Evolutionary conservation across 2,329 filamentous ascomycete species (phyloP).

Genomic region (Trichophyton benhamiae): DNA sequence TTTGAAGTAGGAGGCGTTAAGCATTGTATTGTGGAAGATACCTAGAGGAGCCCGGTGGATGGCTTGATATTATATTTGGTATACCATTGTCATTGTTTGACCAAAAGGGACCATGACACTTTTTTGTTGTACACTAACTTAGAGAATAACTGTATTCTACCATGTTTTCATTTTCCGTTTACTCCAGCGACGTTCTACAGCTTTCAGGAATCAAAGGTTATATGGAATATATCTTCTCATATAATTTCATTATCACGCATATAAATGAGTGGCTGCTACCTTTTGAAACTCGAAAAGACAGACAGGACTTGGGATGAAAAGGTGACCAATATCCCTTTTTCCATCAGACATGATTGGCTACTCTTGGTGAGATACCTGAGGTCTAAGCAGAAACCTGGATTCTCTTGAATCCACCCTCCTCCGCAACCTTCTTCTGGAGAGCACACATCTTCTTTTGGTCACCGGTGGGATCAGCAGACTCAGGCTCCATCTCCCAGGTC

Average conservation of each 20-base stretch:
- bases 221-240: not conserved
- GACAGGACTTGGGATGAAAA: not conserved
- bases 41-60: not conserved
- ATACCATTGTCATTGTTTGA: not conserved
- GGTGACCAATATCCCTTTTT: not conserved
- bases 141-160: not conserved
- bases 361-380: not conserved
- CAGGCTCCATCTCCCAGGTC: slow-evolving; percentile 51
- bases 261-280: slow-evolving; percentile 1
- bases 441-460: slow-evolving; percentile 64
- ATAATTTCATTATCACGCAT: not conserved
- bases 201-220: not conserved
- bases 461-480: slow-evolving; percentile 54
- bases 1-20: not conserved
- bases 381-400: slow-evolving; percentile 17
- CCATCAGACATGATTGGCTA: not conserved
- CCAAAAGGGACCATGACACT: not conserved
- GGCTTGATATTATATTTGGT: not conserved
- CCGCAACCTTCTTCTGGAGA: slow-evolving; percentile 55
- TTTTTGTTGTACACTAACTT: slow-evolving; percentile 4
- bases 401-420: slow-evolving; percentile 47
- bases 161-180: no score
- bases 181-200: no score
- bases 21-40: not conserved
- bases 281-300: not conserved